Conservation (phyloP, 371 early-diverging fungal species). For the Apophysomyces variabilis region DNA sequence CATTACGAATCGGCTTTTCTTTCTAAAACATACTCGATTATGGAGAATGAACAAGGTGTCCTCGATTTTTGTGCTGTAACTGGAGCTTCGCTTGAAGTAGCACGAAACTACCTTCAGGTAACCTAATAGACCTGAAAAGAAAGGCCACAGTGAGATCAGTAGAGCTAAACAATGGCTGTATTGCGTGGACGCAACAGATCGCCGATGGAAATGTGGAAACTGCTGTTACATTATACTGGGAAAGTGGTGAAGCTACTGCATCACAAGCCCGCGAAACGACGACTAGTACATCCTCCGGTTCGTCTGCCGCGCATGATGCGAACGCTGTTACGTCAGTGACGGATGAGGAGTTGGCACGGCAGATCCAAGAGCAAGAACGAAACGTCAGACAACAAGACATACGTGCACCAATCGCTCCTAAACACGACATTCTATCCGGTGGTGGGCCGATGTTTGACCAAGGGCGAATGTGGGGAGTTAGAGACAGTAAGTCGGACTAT, state of each 20-base stretch:
- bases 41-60: slow-evolving; percentile 39
- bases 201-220: slow-evolving; percentile 49
- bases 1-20: slow-evolving; percentile 4
- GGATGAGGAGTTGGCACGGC: slow-evolving; percentile 60
- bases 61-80: slow-evolving; percentile 46
- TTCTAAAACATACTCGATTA: slow-evolving; percentile 9
- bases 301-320: neutral
- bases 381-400: slow-evolving; percentile 41
- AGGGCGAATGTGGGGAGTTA: slow-evolving; percentile 13
- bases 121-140: neutral
- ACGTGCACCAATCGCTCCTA: slow-evolving; percentile 81
- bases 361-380: slow-evolving; percentile 50
- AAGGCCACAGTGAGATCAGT: neutral
- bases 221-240: slow-evolving; percentile 45
- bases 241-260: slow-evolving; percentile 31
- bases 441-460: slow-evolving; percentile 20
- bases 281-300: neutral
- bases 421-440: slow-evolving; percentile 74
- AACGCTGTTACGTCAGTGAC: slow-evolving; percentile 24
- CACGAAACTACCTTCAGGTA: slow-evolving; percentile 48
- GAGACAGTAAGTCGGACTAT: slow-evolving; percentile 1
- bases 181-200: slow-evolving; percentile 24
- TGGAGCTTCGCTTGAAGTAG: slow-evolving; percentile 41
- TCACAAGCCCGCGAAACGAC: slow-evolving; percentile 4
- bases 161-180: neutral